These are phyloP conservation scores for Flagelloscypha sp. DNA, from an alignment of 768 basidiomycete genomes.

Conservation along the genomic window DNA sequence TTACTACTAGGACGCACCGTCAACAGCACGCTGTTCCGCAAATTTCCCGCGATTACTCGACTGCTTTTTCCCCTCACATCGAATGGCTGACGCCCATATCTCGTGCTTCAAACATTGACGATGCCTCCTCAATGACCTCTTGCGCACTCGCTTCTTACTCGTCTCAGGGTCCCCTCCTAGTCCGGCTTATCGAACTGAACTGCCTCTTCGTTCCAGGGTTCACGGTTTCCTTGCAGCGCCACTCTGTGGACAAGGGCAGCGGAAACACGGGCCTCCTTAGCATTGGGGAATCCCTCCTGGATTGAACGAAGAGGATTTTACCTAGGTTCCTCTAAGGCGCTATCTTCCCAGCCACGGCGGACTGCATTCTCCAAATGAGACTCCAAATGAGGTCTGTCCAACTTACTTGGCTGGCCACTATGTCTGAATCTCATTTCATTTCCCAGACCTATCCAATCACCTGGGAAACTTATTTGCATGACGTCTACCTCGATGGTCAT, in stretches of 20 bases:
- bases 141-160: slow-evolving; percentile 34
- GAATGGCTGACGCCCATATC: not conserved
- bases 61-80: not conserved
- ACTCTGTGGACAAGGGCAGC: slow-evolving; percentile 57
- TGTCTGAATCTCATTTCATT: too few species aligned
- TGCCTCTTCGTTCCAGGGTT: slow-evolving; percentile 39
- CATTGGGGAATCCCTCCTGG: slow-evolving; percentile 55
- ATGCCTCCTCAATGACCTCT: slow-evolving; percentile 14
- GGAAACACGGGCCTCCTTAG: slow-evolving; percentile 60
- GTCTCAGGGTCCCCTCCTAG: slow-evolving; percentile 35
- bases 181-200: slow-evolving; percentile 33
- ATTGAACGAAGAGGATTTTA: slow-evolving; percentile 40
- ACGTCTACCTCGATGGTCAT: slow-evolving; percentile 62
- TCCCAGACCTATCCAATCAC: slow-evolving; percentile 55
- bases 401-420: too few species aligned
- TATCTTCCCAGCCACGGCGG: slow-evolving; percentile 49
- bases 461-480: slow-evolving; percentile 69
- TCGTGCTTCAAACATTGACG: not conserved
- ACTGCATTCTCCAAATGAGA: slow-evolving; percentile 43
- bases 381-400: slow-evolving; percentile 53
- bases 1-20: slow-evolving; percentile 18
- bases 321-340: slow-evolving; percentile 55
- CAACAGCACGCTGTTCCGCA: not conserved
- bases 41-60: too few species aligned
- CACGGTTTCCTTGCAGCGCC: slow-evolving; percentile 57